Evolutionary conservation across 352 stramenopile species (phyloP), one percentile per base, ranked within the genome.

Genomic region (Halophytophthora polymorphica): DNA sequence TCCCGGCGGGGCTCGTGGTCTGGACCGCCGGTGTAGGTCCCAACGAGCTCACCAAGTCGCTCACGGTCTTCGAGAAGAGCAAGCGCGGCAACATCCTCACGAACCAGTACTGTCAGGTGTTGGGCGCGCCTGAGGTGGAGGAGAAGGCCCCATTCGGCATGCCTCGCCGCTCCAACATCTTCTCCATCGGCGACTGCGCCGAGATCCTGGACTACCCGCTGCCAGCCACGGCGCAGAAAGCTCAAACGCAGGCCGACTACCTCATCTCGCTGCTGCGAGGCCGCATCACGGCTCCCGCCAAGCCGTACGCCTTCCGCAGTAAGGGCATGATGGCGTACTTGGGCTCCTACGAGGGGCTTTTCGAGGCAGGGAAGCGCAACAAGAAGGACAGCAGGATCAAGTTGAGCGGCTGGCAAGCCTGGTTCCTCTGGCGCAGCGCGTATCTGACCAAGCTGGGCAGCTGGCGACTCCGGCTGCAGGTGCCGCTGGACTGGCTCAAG

Each of bases 401-500:
- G 37, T 62, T 98, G 21, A 84, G 71, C 17, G 96, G 96, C 5
- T 90, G 96, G 57, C 61, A 90, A 36, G 92, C 93, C 3, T 97
- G 92, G 67, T 79, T 97, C 37, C 73, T 96, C 31, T 98, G 96
- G 93, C 78, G 93, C 59, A 96, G 85, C 48, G 96, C 92, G 35
- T 99, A 99, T 64, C 77, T 96, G 54, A 98, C 96, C 34, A 98
- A 98, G 66, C 90, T 98, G 37, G 83, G 96, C 28, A 96, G 83
- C 47, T 94, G 80, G 85, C 79, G 88, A 18, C 87, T 98, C 63
- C 96, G 94, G 50, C 77, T 98, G 56, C 73, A 97, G 51, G 96
- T 99, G 61, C 95, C 96, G 3, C 89, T 98, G 61, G 95, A 98
- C 71, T 99, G 96, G 95, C 90, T 98, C 60, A 98, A 98, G 76